Conservation (phyloP, 2,329 filamentous ascomycete genomes). For the Aspergillus costaricaensis region DNA sequence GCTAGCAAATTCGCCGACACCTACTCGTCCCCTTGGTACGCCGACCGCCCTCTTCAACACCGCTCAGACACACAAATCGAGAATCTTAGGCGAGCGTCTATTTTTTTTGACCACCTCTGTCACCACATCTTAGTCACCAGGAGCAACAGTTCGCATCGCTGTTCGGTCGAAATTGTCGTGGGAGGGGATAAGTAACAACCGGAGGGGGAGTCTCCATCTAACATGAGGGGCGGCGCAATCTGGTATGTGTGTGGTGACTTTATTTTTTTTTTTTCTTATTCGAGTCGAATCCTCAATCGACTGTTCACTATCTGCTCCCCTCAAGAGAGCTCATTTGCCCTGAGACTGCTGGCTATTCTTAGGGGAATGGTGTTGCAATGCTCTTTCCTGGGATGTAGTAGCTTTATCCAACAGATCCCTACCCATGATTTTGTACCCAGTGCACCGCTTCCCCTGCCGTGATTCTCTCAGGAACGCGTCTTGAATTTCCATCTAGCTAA, state of each 20-base stretch:
- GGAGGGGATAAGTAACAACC: conserved; percentile 10
- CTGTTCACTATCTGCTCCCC: not conserved
- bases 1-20: conserved; percentile 2
- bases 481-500: conserved; percentile 18
- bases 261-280: conserved; percentile 2
- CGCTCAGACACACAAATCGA: conserved; percentile 6
- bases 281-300: not conserved
- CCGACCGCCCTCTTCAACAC: conserved; percentile 18
- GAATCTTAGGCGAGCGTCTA: conserved; percentile 2
- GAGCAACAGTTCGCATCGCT: not conserved
- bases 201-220: conserved; percentile 14
- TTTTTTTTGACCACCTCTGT: not conserved
- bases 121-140: not conserved
- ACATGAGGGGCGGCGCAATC: conserved; percentile 24
- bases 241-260: conserved; percentile 23
- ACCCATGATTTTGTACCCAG: not conserved
- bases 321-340: conserved; percentile 1
- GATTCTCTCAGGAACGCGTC: not conserved
- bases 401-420: not conserved
- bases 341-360: not conserved
- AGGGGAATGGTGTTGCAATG: not conserved
- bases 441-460: not conserved
- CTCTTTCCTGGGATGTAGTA: not conserved
- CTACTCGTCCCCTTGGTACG: conserved; percentile 9
- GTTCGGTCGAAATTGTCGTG: not conserved